phyloP scores from a whole-genome alignment of 495 filamentous ascomycete species.

The Letharia columbiana region DNA sequence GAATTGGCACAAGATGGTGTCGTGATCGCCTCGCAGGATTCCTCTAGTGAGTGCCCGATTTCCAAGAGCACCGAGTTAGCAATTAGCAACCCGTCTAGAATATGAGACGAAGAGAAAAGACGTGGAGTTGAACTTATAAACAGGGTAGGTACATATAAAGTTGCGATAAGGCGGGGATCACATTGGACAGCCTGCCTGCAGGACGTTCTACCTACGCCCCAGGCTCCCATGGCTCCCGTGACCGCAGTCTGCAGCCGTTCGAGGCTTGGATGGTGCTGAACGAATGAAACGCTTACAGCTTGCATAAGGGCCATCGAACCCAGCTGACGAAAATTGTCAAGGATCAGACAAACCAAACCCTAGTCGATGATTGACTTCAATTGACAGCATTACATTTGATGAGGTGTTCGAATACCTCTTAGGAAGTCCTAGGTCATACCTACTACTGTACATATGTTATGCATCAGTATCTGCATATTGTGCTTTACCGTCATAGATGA shows the following conservation, averaged over 20 bases:
- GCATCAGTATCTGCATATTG: slow-evolving; percentile 2
- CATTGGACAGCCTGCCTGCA: background rate
- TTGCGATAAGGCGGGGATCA: background rate
- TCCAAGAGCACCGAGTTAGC: background rate
- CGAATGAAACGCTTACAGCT: slow-evolving; percentile 4
- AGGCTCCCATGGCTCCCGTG: background rate
- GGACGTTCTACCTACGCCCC: background rate
- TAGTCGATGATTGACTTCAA: background rate
- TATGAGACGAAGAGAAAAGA: background rate
- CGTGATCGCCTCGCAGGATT: slow-evolving; percentile 12
- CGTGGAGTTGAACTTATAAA: background rate
- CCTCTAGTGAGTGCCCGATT: slow-evolving; percentile 9
- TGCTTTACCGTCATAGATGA: background rate
- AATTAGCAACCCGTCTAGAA: slow-evolving; percentile 1
- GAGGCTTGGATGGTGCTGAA: background rate
- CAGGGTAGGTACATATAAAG: background rate
- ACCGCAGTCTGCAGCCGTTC: background rate
- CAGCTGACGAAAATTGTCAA: background rate
- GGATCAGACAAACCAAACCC: background rate
- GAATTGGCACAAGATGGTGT: slow-evolving; percentile 9
- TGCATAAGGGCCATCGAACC: background rate
- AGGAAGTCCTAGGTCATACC: background rate
- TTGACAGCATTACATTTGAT: background rate
- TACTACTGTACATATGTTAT: background rate
- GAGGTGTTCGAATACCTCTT: background rate